These are phyloP conservation scores for Trichosporon sp. DNA, from an alignment of 1,284 basidiomycete genomes.

Conservation along the genomic window DNA sequence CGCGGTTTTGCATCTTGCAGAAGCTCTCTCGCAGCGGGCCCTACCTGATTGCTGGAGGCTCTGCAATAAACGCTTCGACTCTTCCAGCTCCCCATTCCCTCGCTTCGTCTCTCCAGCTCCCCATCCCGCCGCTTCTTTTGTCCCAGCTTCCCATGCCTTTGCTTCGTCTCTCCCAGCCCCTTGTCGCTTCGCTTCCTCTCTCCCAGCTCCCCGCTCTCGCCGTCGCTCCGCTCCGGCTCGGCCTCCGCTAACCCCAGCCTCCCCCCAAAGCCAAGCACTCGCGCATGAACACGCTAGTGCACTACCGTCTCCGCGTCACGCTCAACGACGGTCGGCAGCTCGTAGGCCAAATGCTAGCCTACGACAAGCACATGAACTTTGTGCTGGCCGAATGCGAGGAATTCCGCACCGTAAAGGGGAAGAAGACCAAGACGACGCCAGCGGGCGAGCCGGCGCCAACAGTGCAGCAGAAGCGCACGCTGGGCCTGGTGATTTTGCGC, in stretches of 20 bases:
- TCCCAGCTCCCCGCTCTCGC: too few relatives aligned
- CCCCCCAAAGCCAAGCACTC: conserved; percentile 87
- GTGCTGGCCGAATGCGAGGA: conserved; percentile 97
- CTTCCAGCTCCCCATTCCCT: too few relatives aligned
- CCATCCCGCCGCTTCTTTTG: too few relatives aligned
- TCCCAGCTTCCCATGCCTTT: too few relatives aligned
- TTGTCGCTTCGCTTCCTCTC: too few relatives aligned
- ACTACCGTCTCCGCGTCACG: conserved; percentile 95
- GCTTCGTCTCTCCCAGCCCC: too few relatives aligned
- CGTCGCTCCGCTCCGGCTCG: too few relatives aligned
- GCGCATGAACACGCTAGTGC: conserved; percentile 96
- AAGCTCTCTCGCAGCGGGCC: too few relatives aligned
- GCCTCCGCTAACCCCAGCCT: conserved; percentile 12
- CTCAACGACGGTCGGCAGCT: conserved; percentile 95
- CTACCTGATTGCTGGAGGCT: too few relatives aligned
- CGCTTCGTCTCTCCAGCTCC: too few relatives aligned
- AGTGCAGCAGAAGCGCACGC: conserved; percentile 91
- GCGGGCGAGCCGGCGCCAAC: conserved; percentile 59
- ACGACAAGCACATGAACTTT: conserved; percentile 99
- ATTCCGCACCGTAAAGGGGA: conserved; percentile 69
- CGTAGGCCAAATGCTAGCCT: conserved; percentile 97
- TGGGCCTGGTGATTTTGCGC: conserved; percentile 91
- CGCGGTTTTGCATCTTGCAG: too few relatives aligned
- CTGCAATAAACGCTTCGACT: too few relatives aligned
- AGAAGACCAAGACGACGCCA: conserved; percentile 45